These are phyloP conservation scores for Albifimbria verrucaria DNA, from an alignment of 2,329 filamentous ascomycete genomes.

Conservation along the genomic window DNA sequence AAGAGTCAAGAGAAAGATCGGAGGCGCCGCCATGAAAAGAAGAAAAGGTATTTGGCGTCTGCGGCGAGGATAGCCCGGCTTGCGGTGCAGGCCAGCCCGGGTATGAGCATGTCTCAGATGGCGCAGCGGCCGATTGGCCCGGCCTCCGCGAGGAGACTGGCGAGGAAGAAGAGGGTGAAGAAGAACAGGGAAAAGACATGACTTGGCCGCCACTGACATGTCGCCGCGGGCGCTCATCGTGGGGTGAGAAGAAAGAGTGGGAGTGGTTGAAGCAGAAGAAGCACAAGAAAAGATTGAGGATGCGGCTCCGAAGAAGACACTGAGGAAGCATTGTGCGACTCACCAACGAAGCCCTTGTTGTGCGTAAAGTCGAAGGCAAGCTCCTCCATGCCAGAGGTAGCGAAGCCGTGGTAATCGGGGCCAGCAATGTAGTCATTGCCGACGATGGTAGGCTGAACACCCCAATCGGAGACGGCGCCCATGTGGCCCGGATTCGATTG, in stretches of 20 bases:
- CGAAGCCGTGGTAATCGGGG: slow-evolving; percentile 52
- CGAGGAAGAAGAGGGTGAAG: slow-evolving; percentile 44
- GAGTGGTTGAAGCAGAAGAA: slow-evolving; percentile 18
- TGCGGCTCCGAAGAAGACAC: slow-evolving; percentile 3
- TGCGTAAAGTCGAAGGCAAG: slow-evolving; percentile 47
- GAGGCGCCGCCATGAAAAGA: slow-evolving; percentile 18
- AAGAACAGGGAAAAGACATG: slow-evolving; percentile 26
- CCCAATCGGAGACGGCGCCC: slow-evolving; percentile 58
- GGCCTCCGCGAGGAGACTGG: slow-evolving; percentile 32
- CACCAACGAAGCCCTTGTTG: slow-evolving; percentile 55
- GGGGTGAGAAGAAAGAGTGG: slow-evolving; percentile 4
- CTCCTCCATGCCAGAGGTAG: slow-evolving; percentile 47
- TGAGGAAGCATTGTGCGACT: slow-evolving; percentile 33
- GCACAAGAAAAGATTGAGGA: slow-evolving; percentile 19
- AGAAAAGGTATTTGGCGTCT: slow-evolving; percentile 16
- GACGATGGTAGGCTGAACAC: slow-evolving; percentile 62
- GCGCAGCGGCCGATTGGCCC: slow-evolving; percentile 13
- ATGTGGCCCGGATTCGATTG: slow-evolving; percentile 58
- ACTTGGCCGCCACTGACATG: not conserved
- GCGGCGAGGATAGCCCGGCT: slow-evolving; percentile 12
- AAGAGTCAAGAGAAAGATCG: slow-evolving; percentile 12
- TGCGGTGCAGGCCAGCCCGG: slow-evolving; percentile 13
- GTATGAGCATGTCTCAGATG: slow-evolving; percentile 22
- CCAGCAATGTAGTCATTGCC: slow-evolving; percentile 52
- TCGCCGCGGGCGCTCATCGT: not conserved